These are phyloP conservation scores for Coniosporium tulheliwenetii DNA, from an alignment of 2,329 filamentous ascomycete genomes.

Conservation along the genomic window DNA sequence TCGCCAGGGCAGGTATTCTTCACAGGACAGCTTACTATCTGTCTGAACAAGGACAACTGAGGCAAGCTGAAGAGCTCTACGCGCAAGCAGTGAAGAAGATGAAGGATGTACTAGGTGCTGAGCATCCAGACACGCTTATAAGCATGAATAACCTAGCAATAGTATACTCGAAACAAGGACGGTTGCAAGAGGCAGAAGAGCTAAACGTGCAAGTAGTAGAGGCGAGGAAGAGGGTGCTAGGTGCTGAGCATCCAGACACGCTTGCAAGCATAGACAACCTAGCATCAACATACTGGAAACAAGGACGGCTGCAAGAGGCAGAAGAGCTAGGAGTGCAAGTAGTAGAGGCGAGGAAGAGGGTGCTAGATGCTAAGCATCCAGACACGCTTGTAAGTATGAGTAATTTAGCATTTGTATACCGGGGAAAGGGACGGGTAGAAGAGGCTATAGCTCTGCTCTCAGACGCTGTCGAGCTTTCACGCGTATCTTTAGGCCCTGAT, in stretches of 20 bases:
- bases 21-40: constrained; percentile 6
- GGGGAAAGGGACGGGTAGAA: constrained; percentile 4
- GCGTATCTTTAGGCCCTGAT: too few relatives aligned
- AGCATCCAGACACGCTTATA: constrained; percentile 6
- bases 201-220: constrained; percentile 1
- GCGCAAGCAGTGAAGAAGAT: constrained; percentile 18
- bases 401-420: constrained; percentile 5
- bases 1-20: constrained; percentile 20
- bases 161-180: constrained; percentile 2
- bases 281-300: constrained; percentile 1
- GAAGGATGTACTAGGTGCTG: constrained; percentile 1
- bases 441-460: constrained; percentile 1
- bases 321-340: constrained; percentile 2
- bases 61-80: constrained; percentile 12
- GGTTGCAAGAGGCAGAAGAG: constrained; percentile 2
- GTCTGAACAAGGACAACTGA: background rate
- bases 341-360: background rate
- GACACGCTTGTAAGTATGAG: constrained; percentile 4
- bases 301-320: constrained; percentile 1
- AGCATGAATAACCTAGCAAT: constrained; percentile 1
- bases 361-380: background rate
- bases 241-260: constrained; percentile 1
- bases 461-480: too few relatives aligned
- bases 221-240: background rate
- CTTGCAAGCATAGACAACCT: constrained; percentile 1